These are phyloP conservation scores for Dictyostelium firmibasis DNA, from an alignment of 78 protist genomes.

Conservation along the genomic window DNA sequence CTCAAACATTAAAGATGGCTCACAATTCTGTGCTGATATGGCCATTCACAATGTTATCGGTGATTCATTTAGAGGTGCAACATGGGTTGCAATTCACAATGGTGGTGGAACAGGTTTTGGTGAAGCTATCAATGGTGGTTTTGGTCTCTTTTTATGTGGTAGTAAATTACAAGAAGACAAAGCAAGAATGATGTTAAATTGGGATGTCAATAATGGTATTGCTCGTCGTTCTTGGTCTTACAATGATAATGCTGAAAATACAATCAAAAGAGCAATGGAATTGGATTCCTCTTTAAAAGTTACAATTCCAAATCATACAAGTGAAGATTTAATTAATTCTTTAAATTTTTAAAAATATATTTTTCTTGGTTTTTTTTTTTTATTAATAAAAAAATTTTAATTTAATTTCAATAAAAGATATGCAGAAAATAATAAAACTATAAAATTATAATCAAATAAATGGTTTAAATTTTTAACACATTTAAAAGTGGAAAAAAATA, in stretches of 20 bases:
- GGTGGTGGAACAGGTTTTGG: constrained; percentile 97
- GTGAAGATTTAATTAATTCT: constrained; percentile 36
- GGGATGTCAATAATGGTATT: constrained; percentile 97
- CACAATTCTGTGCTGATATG: constrained; percentile 92
- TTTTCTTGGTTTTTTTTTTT: too few relatives aligned
- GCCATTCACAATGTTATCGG: constrained; percentile 91
- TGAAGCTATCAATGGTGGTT: constrained; percentile 96
- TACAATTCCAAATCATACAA: constrained; percentile 82
- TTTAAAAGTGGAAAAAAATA: too few relatives aligned
- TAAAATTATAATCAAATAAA: too few relatives aligned
- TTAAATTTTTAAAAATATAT: background rate
- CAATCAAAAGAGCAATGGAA: constrained; percentile 84
- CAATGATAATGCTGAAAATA: constrained; percentile 85
- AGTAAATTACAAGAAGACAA: constrained; percentile 68
- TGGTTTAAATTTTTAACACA: too few relatives aligned
- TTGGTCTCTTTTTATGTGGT: constrained; percentile 96
- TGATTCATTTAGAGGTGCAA: constrained; percentile 93
- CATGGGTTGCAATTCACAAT: constrained; percentile 91
- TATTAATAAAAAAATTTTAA: too few relatives aligned
- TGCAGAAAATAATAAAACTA: too few relatives aligned
- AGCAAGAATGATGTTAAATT: constrained; percentile 88
- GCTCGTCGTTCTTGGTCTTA: constrained; percentile 85
- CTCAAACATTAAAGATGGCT: constrained; percentile 90
- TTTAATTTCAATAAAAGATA: too few relatives aligned
- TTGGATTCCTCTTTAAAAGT: constrained; percentile 69